Evolutionary conservation across 148 eudicot species (phyloP).

Genomic region (Rhododendron henanense): DNA sequence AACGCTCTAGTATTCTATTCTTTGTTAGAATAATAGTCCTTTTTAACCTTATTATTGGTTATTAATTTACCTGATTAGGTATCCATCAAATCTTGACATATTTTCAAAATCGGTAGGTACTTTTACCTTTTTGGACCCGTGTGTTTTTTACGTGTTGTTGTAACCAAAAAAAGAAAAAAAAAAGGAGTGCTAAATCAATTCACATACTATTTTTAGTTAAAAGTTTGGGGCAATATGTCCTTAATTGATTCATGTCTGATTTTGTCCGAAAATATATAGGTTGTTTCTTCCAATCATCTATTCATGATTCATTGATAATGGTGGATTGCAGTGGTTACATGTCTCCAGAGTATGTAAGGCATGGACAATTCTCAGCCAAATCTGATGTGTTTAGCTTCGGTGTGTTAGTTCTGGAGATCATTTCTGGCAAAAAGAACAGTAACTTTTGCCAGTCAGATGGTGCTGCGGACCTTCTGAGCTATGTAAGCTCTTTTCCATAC

Average conservation of each 20-base stretch:
- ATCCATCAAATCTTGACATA: background rate
- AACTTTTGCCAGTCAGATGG: conserved; percentile 7
- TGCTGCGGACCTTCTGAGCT: conserved; percentile 12
- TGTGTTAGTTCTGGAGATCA: conserved; percentile 36
- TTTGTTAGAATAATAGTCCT: background rate
- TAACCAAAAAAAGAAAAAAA: too few species aligned
- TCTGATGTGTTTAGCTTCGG: conserved; percentile 65
- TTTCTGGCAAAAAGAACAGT: conserved; percentile 26
- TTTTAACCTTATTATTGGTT: background rate
- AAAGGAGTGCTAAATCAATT: background rate
- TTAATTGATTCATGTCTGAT: background rate
- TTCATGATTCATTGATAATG: background rate
- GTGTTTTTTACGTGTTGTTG: too few species aligned
- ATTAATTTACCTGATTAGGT: background rate
- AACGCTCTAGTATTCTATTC: background rate
- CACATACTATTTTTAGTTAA: background rate
- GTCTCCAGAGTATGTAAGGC: conserved; percentile 30
- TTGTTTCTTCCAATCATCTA: background rate
- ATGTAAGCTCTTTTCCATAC: conserved; percentile 24
- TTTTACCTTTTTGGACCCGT: background rate
- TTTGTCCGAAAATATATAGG: background rate
- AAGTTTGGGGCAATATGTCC: background rate
- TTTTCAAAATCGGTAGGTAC: background rate
- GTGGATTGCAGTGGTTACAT: conserved; percentile 23
- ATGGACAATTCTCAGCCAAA: conserved; percentile 45